These are phyloP conservation scores for Avicennia marina DNA, from an alignment of 257 asterid species.

Conservation along the genomic window DNA sequence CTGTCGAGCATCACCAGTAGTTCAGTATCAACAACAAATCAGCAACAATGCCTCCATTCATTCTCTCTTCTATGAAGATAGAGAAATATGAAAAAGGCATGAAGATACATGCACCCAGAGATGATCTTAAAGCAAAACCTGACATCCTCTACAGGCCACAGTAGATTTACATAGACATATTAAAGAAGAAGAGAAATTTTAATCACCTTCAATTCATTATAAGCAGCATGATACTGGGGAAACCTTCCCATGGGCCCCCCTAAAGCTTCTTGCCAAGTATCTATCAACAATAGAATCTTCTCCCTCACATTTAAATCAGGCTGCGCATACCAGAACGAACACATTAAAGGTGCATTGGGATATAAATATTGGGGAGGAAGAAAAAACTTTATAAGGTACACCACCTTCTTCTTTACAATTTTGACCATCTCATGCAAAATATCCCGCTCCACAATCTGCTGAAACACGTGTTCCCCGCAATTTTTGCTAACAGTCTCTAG, in stretches of 20 bases:
- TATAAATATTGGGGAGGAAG: neutral
- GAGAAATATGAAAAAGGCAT: too few relatives aligned
- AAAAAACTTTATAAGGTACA: neutral
- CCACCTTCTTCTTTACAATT: slow-evolving; percentile 86
- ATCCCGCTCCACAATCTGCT: slow-evolving; percentile 81
- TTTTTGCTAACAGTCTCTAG: slow-evolving; percentile 93
- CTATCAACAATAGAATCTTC: slow-evolving; percentile 84
- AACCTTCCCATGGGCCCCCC: slow-evolving; percentile 85
- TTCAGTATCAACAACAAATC: too few relatives aligned
- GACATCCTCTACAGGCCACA: neutral
- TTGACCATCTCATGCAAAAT: slow-evolving; percentile 88
- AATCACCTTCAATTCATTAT: slow-evolving; percentile 85
- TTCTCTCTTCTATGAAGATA: too few relatives aligned
- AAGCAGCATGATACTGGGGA: slow-evolving; percentile 87
- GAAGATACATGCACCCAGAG: too few relatives aligned
- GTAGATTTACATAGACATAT: neutral
- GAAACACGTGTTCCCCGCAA: slow-evolving; percentile 86
- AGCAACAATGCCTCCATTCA: too few relatives aligned
- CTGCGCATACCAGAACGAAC: slow-evolving; percentile 35
- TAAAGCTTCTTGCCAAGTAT: slow-evolving; percentile 94
- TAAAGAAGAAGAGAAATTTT: slow-evolving; percentile 4
- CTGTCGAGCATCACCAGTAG: too few relatives aligned
- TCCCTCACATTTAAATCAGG: slow-evolving; percentile 92
- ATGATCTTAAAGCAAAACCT: neutral
- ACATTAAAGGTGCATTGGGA: slow-evolving; percentile 6